Base-by-base conservation (phyloP, 306 rosid genomes). In the Boehmeria nivea region DNA sequence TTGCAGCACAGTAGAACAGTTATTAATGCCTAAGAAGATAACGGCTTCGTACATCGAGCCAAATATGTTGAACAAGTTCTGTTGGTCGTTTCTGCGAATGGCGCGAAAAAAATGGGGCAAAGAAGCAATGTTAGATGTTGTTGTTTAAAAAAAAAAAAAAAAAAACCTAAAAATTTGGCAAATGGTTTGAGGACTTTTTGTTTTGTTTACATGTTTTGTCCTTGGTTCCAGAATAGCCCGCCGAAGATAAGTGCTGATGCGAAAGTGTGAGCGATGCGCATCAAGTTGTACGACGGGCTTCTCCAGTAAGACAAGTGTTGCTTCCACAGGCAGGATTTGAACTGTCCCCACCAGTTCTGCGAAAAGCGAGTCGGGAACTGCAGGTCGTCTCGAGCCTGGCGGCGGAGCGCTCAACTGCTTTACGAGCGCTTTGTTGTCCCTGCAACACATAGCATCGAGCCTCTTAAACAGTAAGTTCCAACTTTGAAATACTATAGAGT, bases 281-380 rank as follows among this genome's bases (percentile, higher is more conserved):
- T 65, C 63, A 76, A 51, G 51, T 80, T 76, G 64, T 76, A 80
- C 0, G 63, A 11, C 14, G 77, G 86, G 54, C 64, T 69, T 43
- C 82, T 72, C 82, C 86, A 69, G 39, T 72, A 76, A 37, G 77
- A 63, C 57, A 80, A 66, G 54, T 65, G 18, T 18, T 69, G 72
- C 42, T 72, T 80, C 77, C 86, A 72, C 12, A 72, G 63, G 55
- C 82, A 80, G 43, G 74, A 46, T 58, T 65, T 69, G 59, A 76
- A 69, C 37, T 76, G 82, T 27, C 16, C 65, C 74, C 61, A 63
- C 21, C 39, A 37, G 45, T 63, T 69, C 43, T 72, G 82, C 0
- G 82, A 51, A 63, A 80, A 80, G 11, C 44, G 63, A 12, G 70
- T 57, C 1, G 72, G 47, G n/a, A 80, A 80, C 43, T 69, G 56